Evolutionary conservation across 129 eudicot species (phyloP), one percentile per base, ranked within the genome.

Genomic region (Ambrosia trifida): DNA sequence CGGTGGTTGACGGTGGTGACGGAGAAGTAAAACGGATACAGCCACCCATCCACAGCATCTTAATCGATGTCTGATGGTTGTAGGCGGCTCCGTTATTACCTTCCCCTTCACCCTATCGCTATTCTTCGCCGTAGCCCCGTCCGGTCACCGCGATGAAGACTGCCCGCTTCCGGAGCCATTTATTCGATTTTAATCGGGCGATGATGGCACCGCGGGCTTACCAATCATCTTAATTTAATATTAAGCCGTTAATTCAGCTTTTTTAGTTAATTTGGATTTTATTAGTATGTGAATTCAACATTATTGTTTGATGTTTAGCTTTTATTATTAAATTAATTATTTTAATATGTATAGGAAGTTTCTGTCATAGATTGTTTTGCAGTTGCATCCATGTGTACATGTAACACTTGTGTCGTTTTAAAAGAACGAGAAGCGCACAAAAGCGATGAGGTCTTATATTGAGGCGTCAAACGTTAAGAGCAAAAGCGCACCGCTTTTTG

Each of bases 151-250:
- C 86, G 66, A 81, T 87, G 92, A 84, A 72, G 92, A 87, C 88
- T 87, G 92, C 84, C 88, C 73, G 92, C 92, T 19, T 24, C 76
- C 86, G 58, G 83, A 87, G 88, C 83, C 79, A 5, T 41, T 61
- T 0, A 53, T 16, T 68, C 43, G 74, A 64, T 70, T 64, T 58
- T 36, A 76, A 41, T 72, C 72, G 76, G 79, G 88, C 86, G 88
- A 81, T 83, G 92, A 83, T 79, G 88, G 86, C 53, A 17, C 45
- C 24, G 92, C 92, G 86, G 92, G 92, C 88, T 86, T 71, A 69
- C 75, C 74, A 59, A 75, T 53, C 28, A 24, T 24, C 28, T 24
- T 24, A 24, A 24, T 24, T 24, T 24, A 24, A 24, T 24, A 24
- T 24, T 24, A 24, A 24, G 28, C 28, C 0, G 1, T 24, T 24